Conservation (phyloP, 805 yeast genomes). For the Cyberlindnera maritima region DNA sequence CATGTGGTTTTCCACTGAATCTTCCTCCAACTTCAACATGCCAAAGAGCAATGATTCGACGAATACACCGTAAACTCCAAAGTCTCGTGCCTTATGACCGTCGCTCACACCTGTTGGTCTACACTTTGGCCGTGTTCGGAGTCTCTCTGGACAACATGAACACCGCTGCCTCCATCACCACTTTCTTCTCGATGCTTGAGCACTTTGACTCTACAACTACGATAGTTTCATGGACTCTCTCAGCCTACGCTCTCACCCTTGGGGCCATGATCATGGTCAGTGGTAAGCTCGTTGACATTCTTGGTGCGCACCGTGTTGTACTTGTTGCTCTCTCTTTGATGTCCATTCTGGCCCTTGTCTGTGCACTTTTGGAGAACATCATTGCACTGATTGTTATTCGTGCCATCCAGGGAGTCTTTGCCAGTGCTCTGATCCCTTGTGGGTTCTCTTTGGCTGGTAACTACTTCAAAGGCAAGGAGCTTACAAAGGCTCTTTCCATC, state of each 20-base stretch:
- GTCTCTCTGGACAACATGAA: conserved; percentile 12
- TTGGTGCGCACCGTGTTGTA: conserved; percentile 37
- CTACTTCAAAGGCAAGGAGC: conserved; percentile 27
- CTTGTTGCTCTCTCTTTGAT: conserved; percentile 24
- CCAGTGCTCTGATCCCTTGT: conserved; percentile 38
- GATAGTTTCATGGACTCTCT: conserved; percentile 42
- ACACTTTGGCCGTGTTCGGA: conserved; percentile 1
- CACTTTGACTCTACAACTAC: conserved; percentile 7
- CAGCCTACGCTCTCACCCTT: conserved; percentile 43
- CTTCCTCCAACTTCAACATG: too few species aligned
- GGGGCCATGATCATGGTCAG: conserved; percentile 42
- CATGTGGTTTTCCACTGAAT: too few species aligned
- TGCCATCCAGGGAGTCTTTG: conserved; percentile 45
- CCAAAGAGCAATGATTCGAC: too few species aligned
- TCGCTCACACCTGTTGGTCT: neutral
- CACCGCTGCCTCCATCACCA: conserved; percentile 9
- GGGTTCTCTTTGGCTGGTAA: conserved; percentile 33
- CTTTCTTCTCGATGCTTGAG: conserved; percentile 1
- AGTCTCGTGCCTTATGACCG: neutral
- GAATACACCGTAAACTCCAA: neutral
- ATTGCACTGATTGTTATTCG: conserved; percentile 40
- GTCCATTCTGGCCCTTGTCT: conserved; percentile 31
- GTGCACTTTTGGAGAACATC: conserved; percentile 35
- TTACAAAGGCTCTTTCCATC: conserved; percentile 3
- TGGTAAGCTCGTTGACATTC: conserved; percentile 41